Percentiles rank a stretch among this genome's conserved stretches.
phyloP scores from a whole-genome alignment of 441 rosid genomes.

The Adansonia gregorii region DNA sequence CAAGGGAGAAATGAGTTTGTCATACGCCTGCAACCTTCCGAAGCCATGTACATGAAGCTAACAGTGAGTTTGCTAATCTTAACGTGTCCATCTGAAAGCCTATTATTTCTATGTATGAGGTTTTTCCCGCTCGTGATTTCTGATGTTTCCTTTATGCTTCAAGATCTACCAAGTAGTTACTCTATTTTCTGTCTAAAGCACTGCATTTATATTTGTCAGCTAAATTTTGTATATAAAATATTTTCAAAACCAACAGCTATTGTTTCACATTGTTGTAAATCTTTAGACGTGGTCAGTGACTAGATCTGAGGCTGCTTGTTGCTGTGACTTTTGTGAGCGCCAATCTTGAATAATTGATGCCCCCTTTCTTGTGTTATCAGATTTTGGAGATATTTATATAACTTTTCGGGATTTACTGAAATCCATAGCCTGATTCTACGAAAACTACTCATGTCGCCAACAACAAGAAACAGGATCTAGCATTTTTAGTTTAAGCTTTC shows the following conservation, averaged over 20 bases:
- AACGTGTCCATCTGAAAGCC: slow-evolving; percentile 13
- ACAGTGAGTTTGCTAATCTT: slow-evolving; percentile 54
- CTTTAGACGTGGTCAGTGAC: neutral
- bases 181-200: neutral
- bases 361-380: neutral
- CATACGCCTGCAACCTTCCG: slow-evolving; percentile 93
- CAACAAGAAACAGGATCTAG: neutral
- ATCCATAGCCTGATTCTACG: neutral
- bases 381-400: neutral
- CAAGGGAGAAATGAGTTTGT: slow-evolving; percentile 99
- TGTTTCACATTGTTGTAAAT: neutral
- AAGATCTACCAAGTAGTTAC: neutral
- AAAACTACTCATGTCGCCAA: neutral
- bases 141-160: neutral
- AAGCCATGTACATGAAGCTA: slow-evolving; percentile 98
- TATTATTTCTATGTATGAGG: neutral
- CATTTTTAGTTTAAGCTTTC: slow-evolving; percentile 2
- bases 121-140: neutral
- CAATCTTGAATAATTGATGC: neutral
- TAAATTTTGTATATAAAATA: neutral
- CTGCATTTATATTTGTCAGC: neutral
- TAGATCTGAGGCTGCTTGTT: neutral
- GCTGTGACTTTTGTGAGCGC: neutral
- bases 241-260: neutral
- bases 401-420: neutral